Evolutionary conservation across 2,329 filamentous ascomycete genomes (phyloP).

Genomic region (Coniochaeta prunicola): DNA sequence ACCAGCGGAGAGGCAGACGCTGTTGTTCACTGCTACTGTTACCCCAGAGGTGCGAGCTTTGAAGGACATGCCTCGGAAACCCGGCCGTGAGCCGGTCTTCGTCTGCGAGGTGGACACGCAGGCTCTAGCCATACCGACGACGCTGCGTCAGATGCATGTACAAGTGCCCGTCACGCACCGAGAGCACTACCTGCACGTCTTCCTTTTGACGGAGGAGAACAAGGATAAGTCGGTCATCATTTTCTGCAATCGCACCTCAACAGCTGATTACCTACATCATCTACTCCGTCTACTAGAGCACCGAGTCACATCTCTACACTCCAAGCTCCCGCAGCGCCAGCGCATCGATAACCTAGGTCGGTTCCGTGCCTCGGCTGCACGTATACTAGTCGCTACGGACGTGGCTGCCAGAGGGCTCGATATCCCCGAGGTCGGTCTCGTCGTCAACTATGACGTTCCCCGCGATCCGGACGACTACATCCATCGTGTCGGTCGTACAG

Average conservation of each 20-base stretch:
- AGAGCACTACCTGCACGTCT: constrained; percentile 87
- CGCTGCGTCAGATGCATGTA: constrained; percentile 76
- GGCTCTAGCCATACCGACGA: constrained; percentile 69
- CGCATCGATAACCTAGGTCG: constrained; percentile 81
- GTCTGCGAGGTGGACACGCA: constrained; percentile 81
- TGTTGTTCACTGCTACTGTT: constrained; percentile 93
- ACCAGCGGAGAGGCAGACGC: constrained; percentile 73
- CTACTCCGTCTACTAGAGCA: constrained; percentile 79
- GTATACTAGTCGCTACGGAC: constrained; percentile 90
- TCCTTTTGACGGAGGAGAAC: constrained; percentile 75
- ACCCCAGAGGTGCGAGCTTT: constrained; percentile 86
- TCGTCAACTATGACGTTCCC: constrained; percentile 93
- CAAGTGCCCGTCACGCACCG: constrained; percentile 87
- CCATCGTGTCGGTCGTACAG: constrained; percentile 90
- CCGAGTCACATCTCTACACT: constrained; percentile 87
- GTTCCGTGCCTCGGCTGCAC: constrained; percentile 82
- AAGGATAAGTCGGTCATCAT: constrained; percentile 73
- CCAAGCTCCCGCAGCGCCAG: constrained; percentile 75
- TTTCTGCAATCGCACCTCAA: constrained; percentile 88
- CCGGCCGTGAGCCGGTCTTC: constrained; percentile 70
- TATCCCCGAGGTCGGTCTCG: constrained; percentile 83
- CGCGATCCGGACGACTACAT: constrained; percentile 98
- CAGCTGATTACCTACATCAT: constrained; percentile 84
- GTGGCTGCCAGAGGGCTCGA: constrained; percentile 92
- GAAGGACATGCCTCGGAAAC: constrained; percentile 65